Evolutionary conservation across 179 eudicot species (phyloP).

Genomic region (Gypsophila paniculata): DNA sequence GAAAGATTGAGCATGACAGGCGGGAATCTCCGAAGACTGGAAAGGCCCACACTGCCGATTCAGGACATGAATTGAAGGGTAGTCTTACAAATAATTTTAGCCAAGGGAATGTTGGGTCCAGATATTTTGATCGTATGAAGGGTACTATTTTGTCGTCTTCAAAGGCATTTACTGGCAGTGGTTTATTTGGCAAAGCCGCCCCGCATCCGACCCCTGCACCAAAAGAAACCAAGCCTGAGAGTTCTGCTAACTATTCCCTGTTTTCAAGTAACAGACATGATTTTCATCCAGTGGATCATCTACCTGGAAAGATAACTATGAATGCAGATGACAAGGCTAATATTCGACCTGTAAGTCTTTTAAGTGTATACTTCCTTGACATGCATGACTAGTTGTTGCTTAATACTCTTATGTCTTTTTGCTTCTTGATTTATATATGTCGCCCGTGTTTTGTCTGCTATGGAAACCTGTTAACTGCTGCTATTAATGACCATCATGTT

Average conservation of each 20-base stretch:
- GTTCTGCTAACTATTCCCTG: conserved; percentile 41
- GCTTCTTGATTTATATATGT: neutral
- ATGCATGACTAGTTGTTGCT: neutral
- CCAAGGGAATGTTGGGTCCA: conserved; percentile 64
- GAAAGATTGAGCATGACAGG: conserved; percentile 53
- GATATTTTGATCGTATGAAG: conserved; percentile 86
- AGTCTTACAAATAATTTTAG: conserved; percentile 39
- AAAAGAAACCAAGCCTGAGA: conserved; percentile 55
- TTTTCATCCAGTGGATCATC: conserved; percentile 38
- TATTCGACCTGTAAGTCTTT: conserved; percentile 57
- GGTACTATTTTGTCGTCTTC: conserved; percentile 85
- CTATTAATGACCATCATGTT: conserved; percentile 1
- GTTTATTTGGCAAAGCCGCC: conserved; percentile 68
- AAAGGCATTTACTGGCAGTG: conserved; percentile 71
- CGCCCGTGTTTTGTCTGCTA: conserved; percentile 2
- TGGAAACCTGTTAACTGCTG: neutral
- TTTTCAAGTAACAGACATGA: conserved; percentile 55
- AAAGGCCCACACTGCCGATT: conserved; percentile 42
- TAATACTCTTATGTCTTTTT: neutral
- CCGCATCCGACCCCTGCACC: conserved; percentile 38
- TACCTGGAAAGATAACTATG: conserved; percentile 29
- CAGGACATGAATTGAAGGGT: conserved; percentile 47
- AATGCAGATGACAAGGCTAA: conserved; percentile 59
- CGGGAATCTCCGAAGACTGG: conserved; percentile 51
- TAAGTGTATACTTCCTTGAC: conserved; percentile 2